Base-by-base conservation (phyloP, 2,329 filamentous ascomycete genomes). In the Botrytis medusae region DNA sequence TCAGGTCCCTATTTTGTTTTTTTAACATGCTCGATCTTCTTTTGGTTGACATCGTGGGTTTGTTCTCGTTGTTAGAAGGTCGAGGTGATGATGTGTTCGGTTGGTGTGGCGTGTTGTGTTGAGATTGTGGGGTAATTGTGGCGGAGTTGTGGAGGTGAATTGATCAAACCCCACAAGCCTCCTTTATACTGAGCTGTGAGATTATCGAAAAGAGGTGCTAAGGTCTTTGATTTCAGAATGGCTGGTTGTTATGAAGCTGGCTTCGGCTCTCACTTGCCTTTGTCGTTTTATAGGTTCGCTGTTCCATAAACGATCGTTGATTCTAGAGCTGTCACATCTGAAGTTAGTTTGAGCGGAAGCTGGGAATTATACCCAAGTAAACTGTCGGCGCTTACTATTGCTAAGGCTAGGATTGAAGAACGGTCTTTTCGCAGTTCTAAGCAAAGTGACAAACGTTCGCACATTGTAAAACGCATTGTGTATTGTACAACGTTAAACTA, bases 61-160 rank as follows among this genome's bases (percentile, higher is more conserved):
- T 63, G 40, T 63, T 20, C 37, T 20, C 25, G 59, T 40, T n/a
- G 60, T n/a, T 12, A 44, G 18, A 29, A 20, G 22, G 9, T 44
- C 40, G 37, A 14, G 44, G 14, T 40, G 44, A 51, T 65, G 63
- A 51, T 65, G 63, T 65, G 12, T n/a, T 37, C 16, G 57, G n/a
- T 29, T 18, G 51, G 25, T 51, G 44, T 67, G 63, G 46, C 46
- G 32, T 16, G 20, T 29, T 65, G 32, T 16, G 20, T 29, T 65
- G 14, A 5, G 29, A 16, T 65, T 34, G 62, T 67, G 64, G 64
- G 64, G 46, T 67, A 51, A 54, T n/a, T 40, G 46, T 63, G 61
- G 61, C 61, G 40, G 40, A 12, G 40, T 1, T 46, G 40, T 67
- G 63, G 63, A 68, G 64, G 32, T 54, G 46, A 67, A 29, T 40